Base-by-base conservation (phyloP, 2,329 filamentous ascomycete species). In the Epichloe gansuensis region DNA sequence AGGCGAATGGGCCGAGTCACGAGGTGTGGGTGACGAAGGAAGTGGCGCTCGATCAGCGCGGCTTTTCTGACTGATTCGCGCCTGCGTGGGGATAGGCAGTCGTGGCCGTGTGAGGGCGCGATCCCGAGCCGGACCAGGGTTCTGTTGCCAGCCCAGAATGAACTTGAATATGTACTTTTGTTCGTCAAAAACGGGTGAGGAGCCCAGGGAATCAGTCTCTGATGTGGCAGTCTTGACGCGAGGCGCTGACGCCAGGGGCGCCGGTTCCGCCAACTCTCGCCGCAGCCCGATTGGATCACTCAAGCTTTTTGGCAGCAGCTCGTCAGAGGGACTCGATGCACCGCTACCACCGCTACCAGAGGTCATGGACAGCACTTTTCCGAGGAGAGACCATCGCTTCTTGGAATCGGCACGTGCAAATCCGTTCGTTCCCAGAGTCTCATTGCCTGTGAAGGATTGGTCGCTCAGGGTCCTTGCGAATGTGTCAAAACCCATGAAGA, bases 141-240 rank as follows among this genome's bases (percentile, higher is more conserved):
- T 77, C 48, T 75, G 69, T 42, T 82, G 75, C 75, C 80, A 85
- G 55, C 85, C 83, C 2, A 90, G 75, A 9, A 83, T 81, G 61
- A 91, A 91, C 56, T 83, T 86, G 72, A 91, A 91, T 55, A 81
- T 75, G 61, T 80, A 88, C 57, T 75, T 72, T 63, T 76, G 69
- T 63, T 78, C 69, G 58, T 80, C 75, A 54, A 69, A 78, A 5
- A 76, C 69, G 0, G 79, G 78, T 2, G 76, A 72, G 8, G 78
- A 81, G 13, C 73, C 74, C n/a, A 73, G 71, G 15, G 77, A 80
- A 31, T 76, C 78, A 13, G 69, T 69, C 51, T 80, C 77, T 2
- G 74, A 74, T 12, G 71, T 66, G 1, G 74, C 62, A 0, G 66
- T 51, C 45, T 56, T 66, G 23, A 63, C 65, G 9, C 57, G 34